Base-by-base conservation (phyloP, 202 grass and related monocot species). In the Panicum virgatum region DNA sequence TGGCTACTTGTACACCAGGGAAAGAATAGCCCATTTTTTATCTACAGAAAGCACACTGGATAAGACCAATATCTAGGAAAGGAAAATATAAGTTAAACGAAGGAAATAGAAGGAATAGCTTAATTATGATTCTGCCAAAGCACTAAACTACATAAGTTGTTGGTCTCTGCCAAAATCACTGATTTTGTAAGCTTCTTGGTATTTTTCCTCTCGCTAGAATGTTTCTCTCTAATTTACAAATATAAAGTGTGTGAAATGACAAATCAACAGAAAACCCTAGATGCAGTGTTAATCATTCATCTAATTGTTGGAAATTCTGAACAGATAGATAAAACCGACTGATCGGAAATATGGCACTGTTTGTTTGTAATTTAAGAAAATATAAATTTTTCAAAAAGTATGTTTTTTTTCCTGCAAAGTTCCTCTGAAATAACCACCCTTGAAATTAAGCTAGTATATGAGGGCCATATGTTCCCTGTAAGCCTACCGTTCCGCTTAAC, bases 151-250 rank as follows among this genome's bases (percentile, higher is more conserved):
- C 56, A 77, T 37, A 69, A 32, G 2, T n/a, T 26, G 25, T 63
- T 70, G 64, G 19, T 34, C 48, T 39, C 59, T 79, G 14, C 9
- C 30, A 73, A 80, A 26, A 66, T 52, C 56, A 71, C 52, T 75
- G 36, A 53, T 43, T 75, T 62, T 64, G 54, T 65, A 69, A 80
- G 53, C 15, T 13, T 75, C 26, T 26, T 83, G 30, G n/a, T 38
- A 14, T 78, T 59, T 43, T 76, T 52, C 32, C 54, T 43, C 36
- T 80, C 74, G 34, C 61, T 42, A 43, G 32, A 81, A 76, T 70
- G 44, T 37, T 72, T 47, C 57, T 71, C 47, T 74, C 14, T 56
- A 67, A 46, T 77, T 77, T 77, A 83, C 37, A 83, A 83, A 40
- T 47, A 69, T 64, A 22, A 56, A 63, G 64, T 61, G 27, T 46